phyloP scores from a whole-genome alignment of 192 early-diverging fungal genomes.

The Spinellus fusiger region DNA sequence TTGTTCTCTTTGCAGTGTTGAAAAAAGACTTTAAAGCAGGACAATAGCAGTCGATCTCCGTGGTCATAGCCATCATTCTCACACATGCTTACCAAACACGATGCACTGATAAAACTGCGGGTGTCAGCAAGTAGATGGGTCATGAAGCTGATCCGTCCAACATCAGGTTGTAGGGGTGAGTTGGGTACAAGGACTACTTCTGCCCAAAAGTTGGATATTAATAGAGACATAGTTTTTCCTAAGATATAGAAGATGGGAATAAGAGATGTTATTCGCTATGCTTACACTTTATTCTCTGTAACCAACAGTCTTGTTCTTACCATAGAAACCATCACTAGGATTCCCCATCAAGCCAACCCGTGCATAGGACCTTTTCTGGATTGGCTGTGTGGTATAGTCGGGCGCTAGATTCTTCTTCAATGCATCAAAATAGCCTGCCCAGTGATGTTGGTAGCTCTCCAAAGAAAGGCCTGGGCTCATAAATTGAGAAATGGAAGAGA shows the following conservation, averaged over 20 bases:
- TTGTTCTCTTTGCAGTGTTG: slow-evolving; percentile 30
- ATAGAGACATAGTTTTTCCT: slow-evolving; percentile 51
- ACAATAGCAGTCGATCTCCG: slow-evolving; percentile 41
- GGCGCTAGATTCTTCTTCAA: neutral
- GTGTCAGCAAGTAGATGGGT: slow-evolving; percentile 32
- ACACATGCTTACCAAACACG: slow-evolving; percentile 19
- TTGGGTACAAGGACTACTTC: slow-evolving; percentile 48
- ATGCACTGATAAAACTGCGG: slow-evolving; percentile 30
- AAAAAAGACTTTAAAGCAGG: slow-evolving; percentile 50
- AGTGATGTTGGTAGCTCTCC: neutral
- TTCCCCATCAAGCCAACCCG: slow-evolving; percentile 62
- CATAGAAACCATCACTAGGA: slow-evolving; percentile 60
- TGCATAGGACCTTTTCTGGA: slow-evolving; percentile 39
- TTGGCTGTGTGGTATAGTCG: slow-evolving; percentile 6
- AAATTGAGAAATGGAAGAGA: neutral
- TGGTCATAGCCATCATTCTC: slow-evolving; percentile 50
- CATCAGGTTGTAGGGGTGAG: slow-evolving; percentile 10
- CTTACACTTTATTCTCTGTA: neutral
- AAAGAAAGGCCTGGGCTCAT: slow-evolving; percentile 1
- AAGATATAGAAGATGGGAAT: neutral
- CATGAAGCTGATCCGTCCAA: slow-evolving; percentile 38
- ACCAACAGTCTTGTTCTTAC: slow-evolving; percentile 10
- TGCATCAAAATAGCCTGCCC: slow-evolving; percentile 1
- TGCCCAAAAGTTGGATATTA: slow-evolving; percentile 58
- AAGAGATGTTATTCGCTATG: neutral